Evolutionary conservation across 116 monocot genomes (phyloP).

Genomic region (Iris pallida): DNA sequence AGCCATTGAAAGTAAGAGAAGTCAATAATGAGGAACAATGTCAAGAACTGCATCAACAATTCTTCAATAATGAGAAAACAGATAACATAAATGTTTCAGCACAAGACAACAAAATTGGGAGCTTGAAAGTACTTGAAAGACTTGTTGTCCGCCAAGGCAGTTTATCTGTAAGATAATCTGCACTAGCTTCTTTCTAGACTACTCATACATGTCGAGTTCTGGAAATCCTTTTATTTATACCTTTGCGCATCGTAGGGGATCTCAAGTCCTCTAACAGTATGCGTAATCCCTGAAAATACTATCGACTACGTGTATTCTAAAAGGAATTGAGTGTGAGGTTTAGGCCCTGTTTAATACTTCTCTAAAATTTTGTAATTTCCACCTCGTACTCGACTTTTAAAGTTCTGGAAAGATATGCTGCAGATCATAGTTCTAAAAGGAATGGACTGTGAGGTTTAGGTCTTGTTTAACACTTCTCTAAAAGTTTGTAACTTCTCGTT

Average conservation of each 20-base stretch:
- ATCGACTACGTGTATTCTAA: neutral
- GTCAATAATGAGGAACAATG: neutral
- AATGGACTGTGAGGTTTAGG: too few relatives aligned
- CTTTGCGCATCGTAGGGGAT: neutral
- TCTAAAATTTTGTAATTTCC: too few relatives aligned
- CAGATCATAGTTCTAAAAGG: too few relatives aligned
- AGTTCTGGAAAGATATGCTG: too few relatives aligned
- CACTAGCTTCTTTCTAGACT: neutral
- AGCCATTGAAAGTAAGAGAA: constrained; percentile 12
- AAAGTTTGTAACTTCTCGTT: too few relatives aligned
- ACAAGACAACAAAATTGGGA: constrained; percentile 11
- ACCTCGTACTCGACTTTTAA: too few relatives aligned
- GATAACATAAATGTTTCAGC: constrained; percentile 5
- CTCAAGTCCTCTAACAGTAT: neutral
- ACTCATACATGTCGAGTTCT: neutral
- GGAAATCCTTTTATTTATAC: neutral
- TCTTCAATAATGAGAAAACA: constrained; percentile 7
- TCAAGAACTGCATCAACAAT: too few relatives aligned
- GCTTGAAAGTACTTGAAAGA: constrained; percentile 11
- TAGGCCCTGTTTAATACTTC: too few relatives aligned
- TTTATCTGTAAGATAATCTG: constrained; percentile 22
- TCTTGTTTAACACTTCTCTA: too few relatives aligned
- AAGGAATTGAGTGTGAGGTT: too few relatives aligned
- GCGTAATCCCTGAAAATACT: neutral
- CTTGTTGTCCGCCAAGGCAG: neutral